Evolutionary conservation across 305 asterid genomes (phyloP), one percentile per base, ranked within the genome.

Genomic region (Fraxinus floribunda): DNA sequence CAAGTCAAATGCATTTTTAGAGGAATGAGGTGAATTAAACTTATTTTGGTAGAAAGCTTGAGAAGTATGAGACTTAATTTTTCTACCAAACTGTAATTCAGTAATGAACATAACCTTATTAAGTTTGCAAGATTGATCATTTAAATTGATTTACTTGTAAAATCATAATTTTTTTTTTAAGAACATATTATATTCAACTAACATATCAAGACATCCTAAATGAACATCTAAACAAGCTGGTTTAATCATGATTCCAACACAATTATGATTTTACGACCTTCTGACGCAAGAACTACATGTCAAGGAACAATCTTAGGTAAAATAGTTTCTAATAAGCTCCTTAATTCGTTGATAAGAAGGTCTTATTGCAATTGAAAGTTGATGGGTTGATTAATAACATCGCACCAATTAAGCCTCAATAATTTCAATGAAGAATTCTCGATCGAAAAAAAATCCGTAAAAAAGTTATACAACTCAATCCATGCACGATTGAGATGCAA

Each of bases 11-110:
- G 80, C 72, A 55, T 68, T 3, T 3, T 71, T 86, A 77, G 57
- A 55, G 60, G 76, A 76, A 83, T 76, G 78, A 34, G 81, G 60
- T 15, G 60, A 49, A 49, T 49, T 49, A 49, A 15, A 68, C 70
- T 57, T 68, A 49, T 75, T 44, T 60, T 75, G 7, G 0, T 66
- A 26, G 36, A 10, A 26, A 66, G 4, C 0, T 66, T 26, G 1
- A 66, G 26, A 66, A 26, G n/a, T 4, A 66, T 9, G n/a, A 20
- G 10, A 60, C 71, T 2, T 60, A 60, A 57, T 57, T 57, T 57
- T 4, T 57, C 3, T 57, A 18, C 41, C 30, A 82, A 79, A 46
- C 35, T 78, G 62, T 57, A 57, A 57, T 57, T 57, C 24, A 6
- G 0, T 13, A n/a, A 18, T 18, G 68, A 81, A 22, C 68, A 20